Base-by-base conservation (phyloP, 257 asterid species). In the Capsicum pubescens region DNA sequence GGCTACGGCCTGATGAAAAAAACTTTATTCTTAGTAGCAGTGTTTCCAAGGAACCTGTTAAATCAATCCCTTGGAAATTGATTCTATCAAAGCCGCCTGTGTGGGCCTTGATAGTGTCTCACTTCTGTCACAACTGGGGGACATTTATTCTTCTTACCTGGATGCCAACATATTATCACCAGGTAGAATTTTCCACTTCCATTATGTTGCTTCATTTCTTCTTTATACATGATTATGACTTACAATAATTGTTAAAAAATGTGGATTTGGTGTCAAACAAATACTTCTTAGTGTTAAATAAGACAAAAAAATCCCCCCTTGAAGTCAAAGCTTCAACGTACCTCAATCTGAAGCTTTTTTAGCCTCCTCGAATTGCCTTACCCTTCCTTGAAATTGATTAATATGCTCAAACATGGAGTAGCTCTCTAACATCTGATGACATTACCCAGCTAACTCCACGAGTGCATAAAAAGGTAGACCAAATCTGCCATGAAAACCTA, bases 91-190 rank as follows among this genome's bases (percentile, higher is more conserved):
- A 95, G 84, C 83, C 91, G 63, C 98, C 98, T 82, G 98, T 95
- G 1, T 94, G 99, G 97, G 99, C 98, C 81, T 87, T 95, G 85
- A 95, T 95, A 80, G 87, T 91, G 83, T 95, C 88, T 50, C 99
- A 94, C 86, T 95, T 95, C 87, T 95, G 98, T 82, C 99, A 95
- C 90, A 95, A 95, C 58, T 95, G 97, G 95, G 99, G 99, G 89
- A 95, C 99, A 17, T 95, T 95, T 84, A 95, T 95, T 90, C 90
- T 95, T 83, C 97, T 95, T 84, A 95, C 98, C 16, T 95, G 98
- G 98, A 95, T 95, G 98, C 98, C 98, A 16, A 95, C 98, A 1
- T 95, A 95, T 84, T 95, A 95, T 89, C 95, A 93, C 91, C 98
- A 95, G 98, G 97, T 95, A 85, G 70, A 44, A 8, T 14, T 35